Conservation (phyloP, 176 grass and related monocot genomes). For the sorghum (Sorghum bicolor) region Sorghum_bicolor_NCBIv3 NC_012878.2:55065001-55065500, state of each 20-base stretch:
- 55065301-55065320: background rate
- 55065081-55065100: background rate
- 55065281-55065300: background rate
- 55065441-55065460: background rate
- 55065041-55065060: constrained; percentile 2
- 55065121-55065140: background rate
- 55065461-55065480: background rate
- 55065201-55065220: background rate
- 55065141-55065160: background rate
- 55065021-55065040: background rate
- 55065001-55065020: constrained; percentile 34
- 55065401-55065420: background rate
- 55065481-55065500: background rate
- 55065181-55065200: background rate
- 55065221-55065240: background rate
- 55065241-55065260: background rate
- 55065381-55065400: background rate
- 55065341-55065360: background rate
- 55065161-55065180: too few relatives aligned
- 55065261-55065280: background rate
- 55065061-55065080: constrained; percentile 15
- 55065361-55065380: background rate
- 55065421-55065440: background rate
- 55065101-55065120: background rate
- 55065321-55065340: background rate